These are phyloP conservation scores for Yarrowia bubula DNA, from an alignment of 805 yeast species.

Conservation along the genomic window DNA sequence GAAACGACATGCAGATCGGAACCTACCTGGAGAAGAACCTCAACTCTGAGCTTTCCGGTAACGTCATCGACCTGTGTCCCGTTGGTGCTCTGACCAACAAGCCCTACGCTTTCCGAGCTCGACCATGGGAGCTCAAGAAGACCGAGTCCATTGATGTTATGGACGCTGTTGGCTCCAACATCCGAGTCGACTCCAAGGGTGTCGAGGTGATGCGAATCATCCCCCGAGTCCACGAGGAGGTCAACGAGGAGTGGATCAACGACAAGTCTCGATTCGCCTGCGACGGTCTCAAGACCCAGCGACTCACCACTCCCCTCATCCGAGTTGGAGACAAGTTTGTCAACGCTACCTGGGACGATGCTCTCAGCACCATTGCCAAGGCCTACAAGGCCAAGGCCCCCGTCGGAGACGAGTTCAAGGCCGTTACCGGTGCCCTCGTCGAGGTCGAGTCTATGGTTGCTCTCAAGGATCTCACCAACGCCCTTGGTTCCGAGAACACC, in stretches of 20 bases:
- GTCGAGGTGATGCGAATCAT: slow-evolving; percentile 82
- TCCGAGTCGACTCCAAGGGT: slow-evolving; percentile 84
- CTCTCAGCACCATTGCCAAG: slow-evolving; percentile 64
- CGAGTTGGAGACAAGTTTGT: slow-evolving; percentile 67
- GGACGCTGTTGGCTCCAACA: slow-evolving; percentile 79
- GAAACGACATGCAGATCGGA: slow-evolving; percentile 89
- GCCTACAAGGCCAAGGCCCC: slow-evolving; percentile 59
- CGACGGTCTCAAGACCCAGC: slow-evolving; percentile 82
- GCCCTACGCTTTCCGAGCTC: slow-evolving; percentile 88
- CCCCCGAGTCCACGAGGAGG: slow-evolving; percentile 81
- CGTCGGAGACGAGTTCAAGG: slow-evolving; percentile 69
- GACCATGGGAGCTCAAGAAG: slow-evolving; percentile 91
- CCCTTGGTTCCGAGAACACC: slow-evolving; percentile 76
- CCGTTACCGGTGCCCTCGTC: slow-evolving; percentile 74
- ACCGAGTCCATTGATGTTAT: slow-evolving; percentile 82
- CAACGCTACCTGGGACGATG: slow-evolving; percentile 85
- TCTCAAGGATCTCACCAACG: slow-evolving; percentile 73
- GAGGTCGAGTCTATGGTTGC: slow-evolving; percentile 84
- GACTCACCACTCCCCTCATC: slow-evolving; percentile 77
- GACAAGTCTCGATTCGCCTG: slow-evolving; percentile 84
- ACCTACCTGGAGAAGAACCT: slow-evolving; percentile 82
- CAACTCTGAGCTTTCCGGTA: slow-evolving; percentile 82
- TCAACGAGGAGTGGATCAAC: slow-evolving; percentile 89
- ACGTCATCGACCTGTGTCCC: slow-evolving; percentile 83
- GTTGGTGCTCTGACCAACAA: slow-evolving; percentile 89